A percentile compares a stretch with the other conserved stretches of the same genome.
These are phyloP conservation scores for Trichosporon asahii DNA, from an alignment of 1,284 basidiomycete species.

Conservation along the genomic window DNA sequence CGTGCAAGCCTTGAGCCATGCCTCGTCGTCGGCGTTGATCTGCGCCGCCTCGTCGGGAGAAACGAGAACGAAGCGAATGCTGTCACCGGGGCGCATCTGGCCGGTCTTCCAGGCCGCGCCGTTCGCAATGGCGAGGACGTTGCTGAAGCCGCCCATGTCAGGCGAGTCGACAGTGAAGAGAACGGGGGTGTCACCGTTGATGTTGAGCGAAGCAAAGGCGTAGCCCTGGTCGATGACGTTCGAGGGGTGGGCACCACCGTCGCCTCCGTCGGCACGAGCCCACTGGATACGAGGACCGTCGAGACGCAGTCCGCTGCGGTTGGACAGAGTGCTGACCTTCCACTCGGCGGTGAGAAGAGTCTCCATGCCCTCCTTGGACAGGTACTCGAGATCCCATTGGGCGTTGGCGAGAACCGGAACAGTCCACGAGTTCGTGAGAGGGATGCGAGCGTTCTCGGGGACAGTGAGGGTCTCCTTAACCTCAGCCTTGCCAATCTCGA, in stretches of 20 bases:
- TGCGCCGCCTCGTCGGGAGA: slow-evolving; percentile 44
- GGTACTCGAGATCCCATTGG: slow-evolving; percentile 28
- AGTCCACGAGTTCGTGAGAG: slow-evolving; percentile 22
- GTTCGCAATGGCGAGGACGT: slow-evolving; percentile 21
- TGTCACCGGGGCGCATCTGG: slow-evolving; percentile 43
- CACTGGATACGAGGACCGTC: slow-evolving; percentile 58
- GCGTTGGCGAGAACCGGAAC: slow-evolving; percentile 23
- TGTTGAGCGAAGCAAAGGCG: slow-evolving; percentile 58
- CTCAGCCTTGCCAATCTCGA: slow-evolving; percentile 32
- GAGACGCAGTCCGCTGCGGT: slow-evolving; percentile 48
- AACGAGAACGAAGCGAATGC: slow-evolving; percentile 51
- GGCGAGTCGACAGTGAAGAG: slow-evolving; percentile 40
- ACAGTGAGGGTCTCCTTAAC: slow-evolving; percentile 13
- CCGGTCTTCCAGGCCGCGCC: slow-evolving; percentile 38
- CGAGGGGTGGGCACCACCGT: slow-evolving; percentile 68
- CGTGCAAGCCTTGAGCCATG: slow-evolving; percentile 14
- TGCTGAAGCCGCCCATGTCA: slow-evolving; percentile 33
- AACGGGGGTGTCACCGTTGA: slow-evolving; percentile 71
- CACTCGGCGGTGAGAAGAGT: slow-evolving; percentile 39
- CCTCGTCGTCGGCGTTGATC: slow-evolving; percentile 16
- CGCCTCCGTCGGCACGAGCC: slow-evolving; percentile 62
- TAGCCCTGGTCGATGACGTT: slow-evolving; percentile 71
- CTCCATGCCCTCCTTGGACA: slow-evolving; percentile 27
- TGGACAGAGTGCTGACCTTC: slow-evolving; percentile 44
- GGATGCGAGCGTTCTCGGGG: slow-evolving; percentile 13